phyloP scores from a whole-genome alignment of 75 land plant genomes.

The Sequoiadendron giganteum region DNA sequence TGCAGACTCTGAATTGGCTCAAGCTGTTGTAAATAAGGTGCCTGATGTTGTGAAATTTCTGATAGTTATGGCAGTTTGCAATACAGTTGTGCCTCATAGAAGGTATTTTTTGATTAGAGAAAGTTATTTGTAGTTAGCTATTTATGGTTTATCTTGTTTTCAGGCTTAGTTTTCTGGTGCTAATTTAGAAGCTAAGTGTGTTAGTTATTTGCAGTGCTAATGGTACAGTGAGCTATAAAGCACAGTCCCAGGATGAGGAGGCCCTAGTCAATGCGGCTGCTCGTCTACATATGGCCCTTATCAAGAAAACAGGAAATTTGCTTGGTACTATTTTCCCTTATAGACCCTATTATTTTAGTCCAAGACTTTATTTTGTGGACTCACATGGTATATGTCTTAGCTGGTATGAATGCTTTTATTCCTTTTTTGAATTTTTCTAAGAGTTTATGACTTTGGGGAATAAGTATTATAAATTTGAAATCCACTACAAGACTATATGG shows the following conservation, averaged over 20 bases:
- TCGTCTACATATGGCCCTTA: slow-evolving; percentile 62
- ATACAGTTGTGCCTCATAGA: slow-evolving; percentile 85
- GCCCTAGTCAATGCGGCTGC: slow-evolving; percentile 97
- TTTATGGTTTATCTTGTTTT: not conserved
- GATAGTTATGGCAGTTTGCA: slow-evolving; percentile 89
- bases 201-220: slow-evolving; percentile 40
- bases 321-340: slow-evolving; percentile 44
- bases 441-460: not conserved
- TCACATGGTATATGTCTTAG: not conserved
- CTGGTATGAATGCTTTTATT: not conserved
- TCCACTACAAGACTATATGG: not conserved
- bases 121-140: not conserved
- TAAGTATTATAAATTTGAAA: not conserved
- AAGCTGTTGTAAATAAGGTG: slow-evolving; percentile 53
- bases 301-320: slow-evolving; percentile 54
- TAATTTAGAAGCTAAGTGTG: not conserved
- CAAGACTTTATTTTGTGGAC: not conserved
- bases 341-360: not conserved
- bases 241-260: slow-evolving; percentile 99
- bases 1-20: slow-evolving; percentile 62
- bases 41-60: slow-evolving; percentile 77
- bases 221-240: slow-evolving; percentile 74
- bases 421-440: not conserved
- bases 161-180: not conserved
- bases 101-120: slow-evolving; percentile 43